Percentiles rank a stretch among this genome's conserved stretches.
Evolutionary conservation across 495 filamentous ascomycete species (phyloP).

Genomic region (Podospora tetraspora): DNA sequence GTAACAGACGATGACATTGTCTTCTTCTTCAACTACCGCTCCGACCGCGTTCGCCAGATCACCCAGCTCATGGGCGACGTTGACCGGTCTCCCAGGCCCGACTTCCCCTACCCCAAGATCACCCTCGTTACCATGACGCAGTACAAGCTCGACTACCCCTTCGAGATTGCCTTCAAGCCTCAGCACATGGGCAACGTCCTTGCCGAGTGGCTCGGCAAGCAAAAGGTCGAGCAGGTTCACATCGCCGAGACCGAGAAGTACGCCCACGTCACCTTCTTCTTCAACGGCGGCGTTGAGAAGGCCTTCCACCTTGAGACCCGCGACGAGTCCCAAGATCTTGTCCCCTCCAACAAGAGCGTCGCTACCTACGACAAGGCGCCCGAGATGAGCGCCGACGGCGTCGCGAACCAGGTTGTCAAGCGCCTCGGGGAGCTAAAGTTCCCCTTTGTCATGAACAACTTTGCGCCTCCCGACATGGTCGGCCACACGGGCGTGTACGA

Average conservation of each 20-base stretch:
- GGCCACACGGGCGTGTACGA: slow-evolving; percentile 97
- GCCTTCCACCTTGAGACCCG: slow-evolving; percentile 86
- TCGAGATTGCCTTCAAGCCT: slow-evolving; percentile 87
- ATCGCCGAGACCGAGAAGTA: slow-evolving; percentile 99
- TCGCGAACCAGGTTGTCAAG: slow-evolving; percentile 81
- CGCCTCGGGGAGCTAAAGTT: slow-evolving; percentile 74
- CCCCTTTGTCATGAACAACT: slow-evolving; percentile 99
- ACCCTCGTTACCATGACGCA: slow-evolving; percentile 95
- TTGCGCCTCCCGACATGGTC: slow-evolving; percentile 98
- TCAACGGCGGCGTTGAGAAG: slow-evolving; percentile 98
- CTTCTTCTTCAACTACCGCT: slow-evolving; percentile 99
- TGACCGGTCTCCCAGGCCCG: slow-evolving; percentile 81
- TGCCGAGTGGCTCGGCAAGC: slow-evolving; percentile 88
- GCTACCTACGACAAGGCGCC: slow-evolving; percentile 95
- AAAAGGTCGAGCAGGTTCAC: slow-evolving; percentile 85
- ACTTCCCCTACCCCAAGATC: slow-evolving; percentile 94
- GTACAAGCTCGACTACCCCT: slow-evolving; percentile 94
- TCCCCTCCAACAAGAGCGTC: slow-evolving; percentile 64
- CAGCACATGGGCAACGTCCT: slow-evolving; percentile 96
- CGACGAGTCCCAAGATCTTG: slow-evolving; percentile 53
- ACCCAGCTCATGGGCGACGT: slow-evolving; percentile 89
- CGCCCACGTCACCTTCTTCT: slow-evolving; percentile 98
- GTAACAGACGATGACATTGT: slow-evolving; percentile 75
- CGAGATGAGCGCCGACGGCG: slow-evolving; percentile 88
- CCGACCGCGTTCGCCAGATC: slow-evolving; percentile 93